Conservation (phyloP, 805 yeast genomes). For the Aciculoconidium aculeatum region DNA sequence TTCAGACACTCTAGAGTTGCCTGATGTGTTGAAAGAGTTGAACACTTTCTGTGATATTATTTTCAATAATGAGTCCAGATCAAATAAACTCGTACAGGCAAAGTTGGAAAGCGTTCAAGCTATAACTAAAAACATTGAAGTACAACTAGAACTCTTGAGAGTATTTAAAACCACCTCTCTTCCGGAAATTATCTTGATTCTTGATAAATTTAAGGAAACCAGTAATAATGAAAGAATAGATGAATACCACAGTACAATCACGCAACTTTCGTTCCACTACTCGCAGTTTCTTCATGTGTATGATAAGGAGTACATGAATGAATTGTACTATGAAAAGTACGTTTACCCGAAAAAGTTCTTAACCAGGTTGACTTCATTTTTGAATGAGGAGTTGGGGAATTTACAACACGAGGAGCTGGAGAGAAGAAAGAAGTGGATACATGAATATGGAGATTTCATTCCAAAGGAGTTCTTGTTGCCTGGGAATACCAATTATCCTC, state of each 20-base stretch:
- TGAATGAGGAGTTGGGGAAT: constrained; percentile 25
- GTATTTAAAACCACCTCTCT: constrained; percentile 20
- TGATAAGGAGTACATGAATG: constrained; percentile 30
- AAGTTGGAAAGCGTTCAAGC: constrained; percentile 5
- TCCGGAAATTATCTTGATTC: constrained; percentile 14
- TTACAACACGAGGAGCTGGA: constrained; percentile 30
- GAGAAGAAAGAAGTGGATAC: constrained; percentile 31
- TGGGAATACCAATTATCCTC: constrained; percentile 31
- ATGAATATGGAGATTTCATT: constrained; percentile 34
- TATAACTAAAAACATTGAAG: constrained; percentile 11
- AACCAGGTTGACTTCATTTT: constrained; percentile 23
- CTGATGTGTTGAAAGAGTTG: constrained; percentile 48
- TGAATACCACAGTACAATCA: constrained; percentile 20
- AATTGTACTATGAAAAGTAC: constrained; percentile 34
- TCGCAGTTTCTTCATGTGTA: constrained; percentile 27
- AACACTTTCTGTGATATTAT: constrained; percentile 32
- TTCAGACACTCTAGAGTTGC: constrained; percentile 51
- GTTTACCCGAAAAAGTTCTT: constrained; percentile 34
- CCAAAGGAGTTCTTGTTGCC: constrained; percentile 36
- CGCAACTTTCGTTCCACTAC: constrained; percentile 30
- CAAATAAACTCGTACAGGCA: constrained; percentile 12
- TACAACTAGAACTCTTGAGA: constrained; percentile 14
- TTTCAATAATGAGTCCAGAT: constrained; percentile 28
- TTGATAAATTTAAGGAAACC: too few species aligned
- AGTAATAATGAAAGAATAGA: constrained; percentile 4